Base-by-base conservation (phyloP, 2,329 filamentous ascomycete genomes). In the Lithohypha guttulata region DNA sequence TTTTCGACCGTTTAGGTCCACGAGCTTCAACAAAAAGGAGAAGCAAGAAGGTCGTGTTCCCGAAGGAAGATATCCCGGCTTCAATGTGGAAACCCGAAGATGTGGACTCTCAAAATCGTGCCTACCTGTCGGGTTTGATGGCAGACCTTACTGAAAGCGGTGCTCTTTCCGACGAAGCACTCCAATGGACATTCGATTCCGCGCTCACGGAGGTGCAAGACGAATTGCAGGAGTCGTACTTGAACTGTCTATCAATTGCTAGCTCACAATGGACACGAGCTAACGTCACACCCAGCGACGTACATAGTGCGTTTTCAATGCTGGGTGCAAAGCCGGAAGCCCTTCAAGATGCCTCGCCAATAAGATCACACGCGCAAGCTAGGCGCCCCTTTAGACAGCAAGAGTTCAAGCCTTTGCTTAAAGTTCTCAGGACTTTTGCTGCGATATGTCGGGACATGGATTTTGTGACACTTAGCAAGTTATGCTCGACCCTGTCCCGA, bases 101-200 rank as follows among this genome's bases (percentile, higher is more conserved):
- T 39, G 47, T 55, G 51, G 65, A 74, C 21, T 60, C 69, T 1
- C 69, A 79, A 34, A 64, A 73, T 39, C 71, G 77, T 47, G 65
- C 73, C 25, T 71, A 85, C 38, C 58, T 75, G 17, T 77, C 74
- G 14, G 80, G 81, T 2, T 60, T 81, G 41, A 66, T 77, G 1
- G 68, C 73, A 40, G 68, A 73, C 30, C 61, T 79, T 10, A 59
- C 73, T 11, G 52, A 55, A 3, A 62, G 61, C 26, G 55, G 58
- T 9, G 47, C 54, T 2, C 54, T 85, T 9, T 75, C 81, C 0
- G 73, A 83, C 43, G 70, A 79, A 39, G 53, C 85, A 1, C 68
- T 84, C 34, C 51, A 69, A 11, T 87, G 82, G 81, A 62, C 84
- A 2, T 55, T 64, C 23, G 46, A 55, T 27, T 35, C 42, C 14